Conservation (phyloP, 208 protist genomes). For the Crithidia thermophila region DNA sequence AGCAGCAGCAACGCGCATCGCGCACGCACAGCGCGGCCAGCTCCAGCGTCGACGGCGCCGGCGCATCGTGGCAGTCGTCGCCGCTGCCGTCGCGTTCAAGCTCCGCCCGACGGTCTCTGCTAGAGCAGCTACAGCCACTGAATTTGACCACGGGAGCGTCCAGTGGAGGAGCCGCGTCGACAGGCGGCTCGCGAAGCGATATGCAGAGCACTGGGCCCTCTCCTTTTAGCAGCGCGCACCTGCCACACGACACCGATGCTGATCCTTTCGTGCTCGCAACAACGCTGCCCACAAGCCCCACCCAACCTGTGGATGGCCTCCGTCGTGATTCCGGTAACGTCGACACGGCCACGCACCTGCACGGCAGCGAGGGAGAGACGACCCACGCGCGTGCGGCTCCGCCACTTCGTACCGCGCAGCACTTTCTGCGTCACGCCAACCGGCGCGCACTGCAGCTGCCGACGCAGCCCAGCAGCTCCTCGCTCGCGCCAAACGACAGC, state of each 20-base stretch:
- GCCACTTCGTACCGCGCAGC: not conserved
- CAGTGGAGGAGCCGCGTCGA: too few relatives aligned
- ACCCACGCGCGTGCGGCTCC: not conserved
- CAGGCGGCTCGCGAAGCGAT: not conserved
- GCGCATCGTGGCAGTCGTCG: slow-evolving; percentile 11
- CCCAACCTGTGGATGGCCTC: too few relatives aligned
- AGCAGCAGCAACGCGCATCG: not conserved
- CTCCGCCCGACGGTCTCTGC: not conserved
- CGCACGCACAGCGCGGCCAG: not conserved
- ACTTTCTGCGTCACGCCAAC: slow-evolving; percentile 10
- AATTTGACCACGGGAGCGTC: too few relatives aligned
- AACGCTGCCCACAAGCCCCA: too few relatives aligned
- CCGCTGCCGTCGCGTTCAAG: slow-evolving; percentile 2
- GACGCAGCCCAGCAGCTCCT: not conserved
- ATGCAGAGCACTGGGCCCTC: not conserved
- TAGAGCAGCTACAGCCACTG: not conserved
- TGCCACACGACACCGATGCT: not conserved
- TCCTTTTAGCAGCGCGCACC: not conserved
- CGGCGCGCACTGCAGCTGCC: not conserved
- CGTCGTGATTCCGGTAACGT: too few relatives aligned
- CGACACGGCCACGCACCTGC: not conserved
- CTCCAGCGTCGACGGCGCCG: not conserved
- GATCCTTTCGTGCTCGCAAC: too few relatives aligned
- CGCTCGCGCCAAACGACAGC: not conserved
- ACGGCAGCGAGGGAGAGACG: not conserved